Base-by-base conservation (phyloP, 1,139 yeast genomes). In the Debaryomyces udenii region DNA sequence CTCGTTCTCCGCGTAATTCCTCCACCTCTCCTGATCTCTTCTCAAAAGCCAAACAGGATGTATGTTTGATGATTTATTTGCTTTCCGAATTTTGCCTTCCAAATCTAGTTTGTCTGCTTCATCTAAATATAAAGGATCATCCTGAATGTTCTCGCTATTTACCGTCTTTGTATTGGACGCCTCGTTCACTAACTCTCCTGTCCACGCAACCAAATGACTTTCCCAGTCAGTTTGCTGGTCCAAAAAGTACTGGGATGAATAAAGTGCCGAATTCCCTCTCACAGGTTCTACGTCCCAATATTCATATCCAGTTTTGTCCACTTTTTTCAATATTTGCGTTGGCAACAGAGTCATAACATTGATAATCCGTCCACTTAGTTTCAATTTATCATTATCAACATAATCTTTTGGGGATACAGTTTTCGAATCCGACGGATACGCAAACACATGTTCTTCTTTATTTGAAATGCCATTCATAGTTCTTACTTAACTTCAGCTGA, bases 141-240 rank as follows among this genome's bases (percentile, higher is more conserved):
- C 80, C 33, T 69, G 64, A 35, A 64, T 56, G 45, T 53, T 50
- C 18, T 57, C 61, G 26, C 43, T 44, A 6, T 43, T 37, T 20
- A 39, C 39, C 17, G 36, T 39, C 15, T 37, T 40, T 40, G 41
- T 27, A 17, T 40, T 32, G 40, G 54, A 61, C 38, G 62, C 58
- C 42, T 68, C 64, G 44, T 73, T 68, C 42, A 72, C 71, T 47
- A 90, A 70, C 62, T 90, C 98, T 20, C 99, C 99, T 0, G 97
- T 86, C 99, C 99, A 94, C 1, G 91, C 97, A 41, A 94, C 83
- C 44, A 89, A 67, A 49, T 89, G 87, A 35, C 91, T 83, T 50
- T 89, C 94, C 94, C 97, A 93, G 16, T 81, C 78, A 0, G 90
- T 77, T 34, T 80, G 80, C 38, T 81, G 78, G 39, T 74, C 74